These are phyloP conservation scores for Malus asiatica DNA, from an alignment of 306 rosid species.

Conservation along the genomic window DNA sequence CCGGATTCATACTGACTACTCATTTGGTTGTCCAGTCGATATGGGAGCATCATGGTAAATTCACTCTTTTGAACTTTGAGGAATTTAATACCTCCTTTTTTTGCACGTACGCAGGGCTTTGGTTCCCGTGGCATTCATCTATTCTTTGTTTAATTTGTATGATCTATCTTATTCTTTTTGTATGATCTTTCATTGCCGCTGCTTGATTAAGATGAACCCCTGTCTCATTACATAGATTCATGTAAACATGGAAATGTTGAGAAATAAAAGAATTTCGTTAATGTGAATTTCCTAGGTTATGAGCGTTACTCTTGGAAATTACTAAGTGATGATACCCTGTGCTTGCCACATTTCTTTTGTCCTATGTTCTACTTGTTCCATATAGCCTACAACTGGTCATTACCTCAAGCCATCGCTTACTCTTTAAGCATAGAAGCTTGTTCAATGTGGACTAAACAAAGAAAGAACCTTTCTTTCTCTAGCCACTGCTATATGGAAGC, in stretches of 20 bases:
- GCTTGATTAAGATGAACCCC: background rate
- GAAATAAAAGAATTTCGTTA: background rate
- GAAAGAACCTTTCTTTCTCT: background rate
- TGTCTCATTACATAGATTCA: background rate
- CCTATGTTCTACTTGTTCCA: background rate
- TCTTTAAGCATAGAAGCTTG: background rate
- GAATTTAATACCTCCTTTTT: background rate
- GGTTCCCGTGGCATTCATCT: background rate
- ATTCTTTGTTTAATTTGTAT: background rate
- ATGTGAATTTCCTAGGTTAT: background rate
- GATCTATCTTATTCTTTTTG: background rate
- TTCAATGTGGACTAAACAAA: background rate
- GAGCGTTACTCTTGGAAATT: background rate
- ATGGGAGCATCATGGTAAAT: constrained; percentile 87
- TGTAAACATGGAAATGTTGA: background rate
- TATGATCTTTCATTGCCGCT: background rate
- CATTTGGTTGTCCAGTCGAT: constrained; percentile 85
- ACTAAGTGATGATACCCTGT: background rate
- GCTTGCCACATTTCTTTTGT: background rate
- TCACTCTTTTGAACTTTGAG: background rate
- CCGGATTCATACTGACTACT: constrained; percentile 71
- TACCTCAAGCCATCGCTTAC: background rate
- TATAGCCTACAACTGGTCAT: background rate
- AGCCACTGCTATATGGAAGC: background rate
- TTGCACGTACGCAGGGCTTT: background rate